These are phyloP conservation scores for Macaranga tanarius DNA, from an alignment of 441 rosid genomes.

Conservation along the genomic window DNA sequence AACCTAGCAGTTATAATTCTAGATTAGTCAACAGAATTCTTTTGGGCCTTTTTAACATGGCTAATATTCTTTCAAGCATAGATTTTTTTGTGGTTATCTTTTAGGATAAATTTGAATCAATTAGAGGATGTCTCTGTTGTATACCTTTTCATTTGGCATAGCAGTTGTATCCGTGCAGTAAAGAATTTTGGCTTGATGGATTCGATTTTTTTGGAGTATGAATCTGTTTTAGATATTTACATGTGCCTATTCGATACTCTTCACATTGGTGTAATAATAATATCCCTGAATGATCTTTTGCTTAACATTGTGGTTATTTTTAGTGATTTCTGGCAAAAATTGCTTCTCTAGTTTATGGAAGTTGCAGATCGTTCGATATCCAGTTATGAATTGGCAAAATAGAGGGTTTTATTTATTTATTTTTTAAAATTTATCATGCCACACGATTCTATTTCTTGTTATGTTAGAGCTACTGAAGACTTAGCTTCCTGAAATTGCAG, in stretches of 20 bases:
- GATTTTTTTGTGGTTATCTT: not conserved
- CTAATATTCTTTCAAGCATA: conserved; percentile 29
- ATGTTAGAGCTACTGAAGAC: not conserved
- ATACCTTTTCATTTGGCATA: not conserved
- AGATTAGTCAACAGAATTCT: conserved; percentile 8
- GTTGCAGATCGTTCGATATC: not conserved
- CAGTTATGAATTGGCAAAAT: not conserved
- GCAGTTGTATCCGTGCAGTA: conserved; percentile 15
- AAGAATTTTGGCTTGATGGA: not conserved
- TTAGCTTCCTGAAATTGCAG: not conserved
- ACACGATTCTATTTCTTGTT: too few relatives aligned
- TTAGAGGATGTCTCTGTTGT: not conserved
- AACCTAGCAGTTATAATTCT: not conserved
- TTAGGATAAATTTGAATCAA: conserved; percentile 7
- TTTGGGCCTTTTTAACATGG: conserved; percentile 11
- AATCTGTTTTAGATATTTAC: not conserved
- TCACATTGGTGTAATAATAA: not conserved
- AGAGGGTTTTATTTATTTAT: not conserved
- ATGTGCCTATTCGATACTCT: not conserved
- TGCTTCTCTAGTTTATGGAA: not conserved
- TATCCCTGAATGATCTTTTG: not conserved
- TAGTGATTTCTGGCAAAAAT: not conserved
- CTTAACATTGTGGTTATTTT: not conserved
- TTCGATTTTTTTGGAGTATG: not conserved
- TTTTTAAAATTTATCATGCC: not conserved